Evolutionary conservation across 2,329 filamentous ascomycete genomes (phyloP).

Genomic region (Trichoderma endophyticum): DNA sequence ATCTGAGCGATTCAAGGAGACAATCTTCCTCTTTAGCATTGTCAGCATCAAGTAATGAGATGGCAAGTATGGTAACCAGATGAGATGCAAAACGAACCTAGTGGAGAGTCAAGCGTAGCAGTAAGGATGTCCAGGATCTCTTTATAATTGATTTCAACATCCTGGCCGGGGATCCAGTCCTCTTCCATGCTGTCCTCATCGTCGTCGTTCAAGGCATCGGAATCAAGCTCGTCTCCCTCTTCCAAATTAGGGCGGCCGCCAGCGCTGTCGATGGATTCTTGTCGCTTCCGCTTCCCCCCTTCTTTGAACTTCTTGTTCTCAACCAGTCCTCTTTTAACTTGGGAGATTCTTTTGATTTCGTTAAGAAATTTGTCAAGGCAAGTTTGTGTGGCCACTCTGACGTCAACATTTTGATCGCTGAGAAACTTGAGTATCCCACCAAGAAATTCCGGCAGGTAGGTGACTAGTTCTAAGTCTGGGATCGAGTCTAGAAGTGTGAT

Average conservation of each 20-base stretch:
- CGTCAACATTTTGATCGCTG: conserved; percentile 85
- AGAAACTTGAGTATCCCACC: conserved; percentile 87
- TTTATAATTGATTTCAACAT: conserved; percentile 90
- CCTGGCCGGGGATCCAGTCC: conserved; percentile 96
- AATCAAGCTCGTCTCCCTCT: conserved; percentile 58
- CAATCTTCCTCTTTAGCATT: conserved; percentile 73
- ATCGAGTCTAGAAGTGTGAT: conserved; percentile 93
- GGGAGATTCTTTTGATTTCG: conserved; percentile 92
- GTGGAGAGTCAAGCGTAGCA: conserved; percentile 77
- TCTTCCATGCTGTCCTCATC: conserved; percentile 68
- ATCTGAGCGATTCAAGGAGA: conserved; percentile 82
- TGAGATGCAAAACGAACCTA: conserved; percentile 52
- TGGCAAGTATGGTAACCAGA: not conserved
- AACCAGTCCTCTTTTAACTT: conserved; percentile 85
- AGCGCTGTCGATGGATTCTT: conserved; percentile 65
- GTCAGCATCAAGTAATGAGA: conserved; percentile 9
- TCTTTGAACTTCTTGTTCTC: conserved; percentile 74
- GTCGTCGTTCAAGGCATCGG: conserved; percentile 55
- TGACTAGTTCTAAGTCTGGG: conserved; percentile 90
- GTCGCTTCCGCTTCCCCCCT: conserved; percentile 66
- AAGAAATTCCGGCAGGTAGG: conserved; percentile 87
- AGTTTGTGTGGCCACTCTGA: conserved; percentile 88
- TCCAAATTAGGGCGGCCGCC: conserved; percentile 58
- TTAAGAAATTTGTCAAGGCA: conserved; percentile 85
- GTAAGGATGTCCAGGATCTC: conserved; percentile 91